Evolutionary conservation across 805 yeast genomes (phyloP).

Genomic region (Pichia kluyveri): DNA sequence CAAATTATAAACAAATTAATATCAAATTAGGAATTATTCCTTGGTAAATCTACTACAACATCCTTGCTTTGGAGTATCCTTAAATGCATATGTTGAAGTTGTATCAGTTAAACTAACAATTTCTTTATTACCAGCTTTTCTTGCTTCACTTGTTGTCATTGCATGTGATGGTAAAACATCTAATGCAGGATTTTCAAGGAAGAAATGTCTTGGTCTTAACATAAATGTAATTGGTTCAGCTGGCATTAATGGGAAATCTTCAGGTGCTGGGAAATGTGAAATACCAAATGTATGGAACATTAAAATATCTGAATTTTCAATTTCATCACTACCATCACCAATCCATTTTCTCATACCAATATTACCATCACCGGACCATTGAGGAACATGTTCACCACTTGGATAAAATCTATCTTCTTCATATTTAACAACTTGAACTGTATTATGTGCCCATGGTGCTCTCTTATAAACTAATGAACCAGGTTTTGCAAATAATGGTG

Average conservation of each 20-base stretch:
- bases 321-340: conserved; percentile 47
- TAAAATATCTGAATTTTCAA: conserved; percentile 64
- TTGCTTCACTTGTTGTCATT: conserved; percentile 38
- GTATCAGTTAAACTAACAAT: conserved; percentile 35
- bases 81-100: conserved; percentile 46
- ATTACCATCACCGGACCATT: conserved; percentile 61
- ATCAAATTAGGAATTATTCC: conserved; percentile 1
- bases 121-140: conserved; percentile 27
- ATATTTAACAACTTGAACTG: conserved; percentile 64
- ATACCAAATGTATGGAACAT: conserved; percentile 79
- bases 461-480: conserved; percentile 71
- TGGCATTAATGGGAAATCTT: conserved; percentile 86
- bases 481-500: conserved; percentile 63
- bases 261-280: conserved; percentile 83
- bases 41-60: conserved; percentile 25
- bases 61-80: conserved; percentile 22
- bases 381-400: conserved; percentile 72
- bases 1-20: not conserved
- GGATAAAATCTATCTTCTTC: conserved; percentile 68
- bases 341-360: conserved; percentile 63
- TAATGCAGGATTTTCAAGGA: conserved; percentile 67
- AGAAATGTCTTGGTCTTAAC: conserved; percentile 73
- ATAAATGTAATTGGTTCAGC: conserved; percentile 70
- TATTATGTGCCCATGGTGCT: conserved; percentile 71
- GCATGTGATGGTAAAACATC: conserved; percentile 63